phyloP scores from a whole-genome alignment of 169 alveolate genomes.

The Plasmodium sp. region DNA sequence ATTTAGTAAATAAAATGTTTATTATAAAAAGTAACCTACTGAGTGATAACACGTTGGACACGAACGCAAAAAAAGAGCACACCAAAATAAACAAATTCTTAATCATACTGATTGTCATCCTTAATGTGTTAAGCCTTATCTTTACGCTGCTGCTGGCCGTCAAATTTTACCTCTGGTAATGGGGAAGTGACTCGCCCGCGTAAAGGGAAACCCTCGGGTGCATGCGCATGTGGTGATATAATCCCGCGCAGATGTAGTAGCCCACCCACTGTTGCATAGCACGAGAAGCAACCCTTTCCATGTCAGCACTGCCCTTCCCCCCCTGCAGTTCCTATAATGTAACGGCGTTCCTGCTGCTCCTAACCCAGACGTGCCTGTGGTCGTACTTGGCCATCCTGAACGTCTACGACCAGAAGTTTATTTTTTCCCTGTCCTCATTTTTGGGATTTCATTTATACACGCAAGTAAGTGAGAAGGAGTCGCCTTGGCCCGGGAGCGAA shows the following conservation, averaged over 20 bases:
- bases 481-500: not conserved
- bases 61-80: slow-evolving; percentile 65
- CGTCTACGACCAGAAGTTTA: slow-evolving; percentile 45
- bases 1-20: slow-evolving; percentile 53
- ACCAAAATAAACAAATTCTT: slow-evolving; percentile 35
- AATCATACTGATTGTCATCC: slow-evolving; percentile 23
- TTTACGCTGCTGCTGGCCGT: slow-evolving; percentile 36
- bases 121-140: slow-evolving; percentile 33
- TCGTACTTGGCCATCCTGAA: slow-evolving; percentile 58
- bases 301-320: not conserved
- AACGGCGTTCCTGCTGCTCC: slow-evolving; percentile 54
- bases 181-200: not conserved
- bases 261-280: not conserved
- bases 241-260: not conserved
- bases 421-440: slow-evolving; percentile 51
- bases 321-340: slow-evolving; percentile 46
- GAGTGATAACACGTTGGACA: slow-evolving; percentile 58
- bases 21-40: slow-evolving; percentile 63
- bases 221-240: not conserved
- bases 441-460: slow-evolving; percentile 65
- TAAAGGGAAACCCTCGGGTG: not conserved
- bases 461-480: slow-evolving; percentile 34
- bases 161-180: slow-evolving; percentile 61
- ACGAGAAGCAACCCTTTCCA: not conserved
- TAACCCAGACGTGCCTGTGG: slow-evolving; percentile 71